Evolutionary conservation across 257 asterid species (phyloP), one percentile per base, ranked within the genome.

Genomic region (Leptodermis oblonga): DNA sequence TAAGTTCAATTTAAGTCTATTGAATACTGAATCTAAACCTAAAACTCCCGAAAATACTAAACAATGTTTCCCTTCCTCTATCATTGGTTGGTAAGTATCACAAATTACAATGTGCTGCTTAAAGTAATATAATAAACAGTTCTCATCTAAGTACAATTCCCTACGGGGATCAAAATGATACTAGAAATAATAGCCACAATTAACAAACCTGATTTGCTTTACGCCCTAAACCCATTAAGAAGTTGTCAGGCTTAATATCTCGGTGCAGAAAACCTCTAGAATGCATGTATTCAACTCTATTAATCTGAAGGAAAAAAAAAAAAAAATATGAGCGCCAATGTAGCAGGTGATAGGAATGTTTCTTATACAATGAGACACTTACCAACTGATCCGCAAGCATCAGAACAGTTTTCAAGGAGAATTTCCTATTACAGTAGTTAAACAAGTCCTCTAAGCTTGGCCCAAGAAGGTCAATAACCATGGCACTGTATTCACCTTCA

Each of bases 331-430:
- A 56, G 77, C 39, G 28, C 52, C 55, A 20, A 60, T 61, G 61
- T 56, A 26, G 17, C 7, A 65, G 13, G 52, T 48, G 25, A 65
- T 10, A n/a, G 17, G 26, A 18, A 39, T 13, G 30, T 52, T 22
- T 39, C 63, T 18, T 4, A 73, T 7, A 70, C 46, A 45, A 61
- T 62, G 68, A n/a, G 68, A 60, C 58, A 80, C 89, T 83, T 83
- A 93, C 98, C 60, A 93, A 76, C 71, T 90, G 97, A 87, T 88
- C 98, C 30, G 98, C 98, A 33, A 93, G 92, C 97, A 90, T 90
- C 59, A 90, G 80, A 77, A 87, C 96, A 43, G 98, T 87, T 85
- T 93, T 93, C 88, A 93, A 80, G 23, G 90, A 75, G 73, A 91
- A 75, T 78, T 89, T 91, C 76, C 96, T 72, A 74, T 84, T 91